These are phyloP conservation scores for Limonium bicolor DNA, from an alignment of 148 eudicot genomes.

Conservation along the genomic window DNA sequence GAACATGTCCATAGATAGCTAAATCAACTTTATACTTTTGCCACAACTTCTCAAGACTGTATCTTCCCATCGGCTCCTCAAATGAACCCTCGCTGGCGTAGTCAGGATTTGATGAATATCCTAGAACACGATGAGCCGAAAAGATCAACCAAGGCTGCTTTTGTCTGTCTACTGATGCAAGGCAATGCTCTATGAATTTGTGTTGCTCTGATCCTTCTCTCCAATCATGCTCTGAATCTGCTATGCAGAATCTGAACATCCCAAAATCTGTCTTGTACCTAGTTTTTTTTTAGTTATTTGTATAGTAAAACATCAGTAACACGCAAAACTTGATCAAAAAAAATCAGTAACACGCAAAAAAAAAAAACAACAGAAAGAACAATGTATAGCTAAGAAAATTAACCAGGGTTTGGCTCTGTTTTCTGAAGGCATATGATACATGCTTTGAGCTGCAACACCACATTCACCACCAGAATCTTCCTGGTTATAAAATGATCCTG, in stretches of 20 bases:
- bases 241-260: conserved; percentile 88
- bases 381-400: background rate
- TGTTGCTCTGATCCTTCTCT: conserved; percentile 80
- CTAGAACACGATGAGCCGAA: conserved; percentile 72
- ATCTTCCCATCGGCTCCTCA: conserved; percentile 86
- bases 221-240: conserved; percentile 90
- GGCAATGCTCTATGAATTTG: conserved; percentile 57
- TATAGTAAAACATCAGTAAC: too few species aligned
- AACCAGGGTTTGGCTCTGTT: conserved; percentile 86
- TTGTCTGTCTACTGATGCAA: conserved; percentile 61
- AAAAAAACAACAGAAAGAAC: too few species aligned
- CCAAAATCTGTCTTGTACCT: conserved; percentile 79
- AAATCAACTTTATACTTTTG: conserved; percentile 80
- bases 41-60: conserved; percentile 68
- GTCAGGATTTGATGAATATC: conserved; percentile 47
- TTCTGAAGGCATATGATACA: conserved; percentile 73
- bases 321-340: background rate
- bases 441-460: conserved; percentile 74
- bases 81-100: conserved; percentile 61
- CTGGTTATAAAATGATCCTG: conserved; percentile 55
- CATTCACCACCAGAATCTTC: conserved; percentile 87
- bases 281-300: background rate
- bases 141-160: conserved; percentile 86
- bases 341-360: background rate
- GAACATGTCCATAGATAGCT: conserved; percentile 73